Evolutionary conservation across 2,329 filamentous ascomycete genomes (phyloP), one percentile per base, ranked within the genome.

Genomic region (Cryoendolithus antarcticus): DNA sequence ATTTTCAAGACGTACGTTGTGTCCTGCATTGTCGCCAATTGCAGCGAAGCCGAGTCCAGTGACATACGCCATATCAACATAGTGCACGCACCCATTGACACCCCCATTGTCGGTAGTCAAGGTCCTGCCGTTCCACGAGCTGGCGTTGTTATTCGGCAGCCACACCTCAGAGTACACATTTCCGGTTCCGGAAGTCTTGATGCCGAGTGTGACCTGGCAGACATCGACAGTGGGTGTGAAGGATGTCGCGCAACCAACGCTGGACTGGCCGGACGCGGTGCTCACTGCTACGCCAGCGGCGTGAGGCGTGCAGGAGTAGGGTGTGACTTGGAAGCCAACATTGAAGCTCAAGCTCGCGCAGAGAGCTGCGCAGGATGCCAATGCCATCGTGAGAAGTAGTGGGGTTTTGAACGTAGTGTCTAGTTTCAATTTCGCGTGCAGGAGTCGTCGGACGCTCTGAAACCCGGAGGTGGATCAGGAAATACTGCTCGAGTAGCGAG

Each of bases 81-180:
- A 59, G 27, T 47, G 41, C n/a, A 58, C 50, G 37, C 54, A 59
- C 6, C 57, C 57, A 34, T 53, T 50, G 35, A 57, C 41, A 37
- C 57, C 57, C 21, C 54, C 53, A 37, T 59, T 59, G 42, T 56
- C 55, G 9, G 54, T 56, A 41, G 47, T 55, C 50, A 60, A 48
- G 24, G 56, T 56, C 37, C 52, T 50, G 28, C 53, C 52, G 37
- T 56, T 56, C 52, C 53, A 56, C 4, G 41, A 34, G n/a, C 38
- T 44, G 35, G 41, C 43, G 28, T 49, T 41, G 37, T 57, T 56
- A 9, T 53, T 53, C 10, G 64, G 64, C 7, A 67, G 49, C 63
- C 63, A 67, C 9, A 64, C 61, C 49, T 67, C 64, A 54, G 65
- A 61, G 35, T 57, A 62, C 34, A 63, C 58, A n/a, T 59, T 57